Percentiles rank a stretch among this genome's conserved stretches.
phyloP scores from a whole-genome alignment of 31 red algal species.

The Porphyra umbilicalis region DNA sequence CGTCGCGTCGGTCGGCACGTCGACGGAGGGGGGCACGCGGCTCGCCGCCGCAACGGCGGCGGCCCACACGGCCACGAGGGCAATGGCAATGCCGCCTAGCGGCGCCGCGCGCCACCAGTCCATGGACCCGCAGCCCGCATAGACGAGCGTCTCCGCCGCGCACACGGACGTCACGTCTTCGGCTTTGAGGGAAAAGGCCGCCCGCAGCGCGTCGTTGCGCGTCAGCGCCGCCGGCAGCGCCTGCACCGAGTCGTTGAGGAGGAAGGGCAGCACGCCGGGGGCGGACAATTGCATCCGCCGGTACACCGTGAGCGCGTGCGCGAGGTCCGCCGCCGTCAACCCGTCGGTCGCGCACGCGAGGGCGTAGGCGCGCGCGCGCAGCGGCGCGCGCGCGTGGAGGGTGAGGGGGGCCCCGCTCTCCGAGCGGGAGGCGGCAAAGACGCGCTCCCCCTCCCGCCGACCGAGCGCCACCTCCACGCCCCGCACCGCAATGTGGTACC shows the following conservation, averaged over 20 bases:
- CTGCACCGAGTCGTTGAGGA: neutral
- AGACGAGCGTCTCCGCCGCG: neutral
- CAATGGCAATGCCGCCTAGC: neutral
- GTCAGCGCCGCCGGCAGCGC: neutral
- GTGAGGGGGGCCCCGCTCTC: neutral
- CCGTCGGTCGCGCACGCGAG: neutral
- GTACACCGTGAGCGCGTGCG: neutral
- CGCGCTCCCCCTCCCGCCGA: neutral
- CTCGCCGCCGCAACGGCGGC: neutral
- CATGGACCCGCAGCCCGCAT: neutral
- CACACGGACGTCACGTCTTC: neutral
- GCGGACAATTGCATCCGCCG: neutral
- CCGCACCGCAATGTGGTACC: neutral
- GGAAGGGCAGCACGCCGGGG: too few species aligned
- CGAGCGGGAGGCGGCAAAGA: neutral
- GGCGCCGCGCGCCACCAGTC: neutral
- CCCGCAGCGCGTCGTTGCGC: neutral
- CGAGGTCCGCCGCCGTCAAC: neutral
- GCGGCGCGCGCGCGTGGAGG: neutral
- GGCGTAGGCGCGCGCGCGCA: neutral
- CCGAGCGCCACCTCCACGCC: neutral
- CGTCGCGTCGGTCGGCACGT: neutral
- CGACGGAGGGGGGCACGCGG: neutral
- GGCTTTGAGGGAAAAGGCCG: neutral
- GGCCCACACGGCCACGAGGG: neutral